Conservation (phyloP, 768 basidiomycete genomes). For the Boletus barrowsii region DNA sequence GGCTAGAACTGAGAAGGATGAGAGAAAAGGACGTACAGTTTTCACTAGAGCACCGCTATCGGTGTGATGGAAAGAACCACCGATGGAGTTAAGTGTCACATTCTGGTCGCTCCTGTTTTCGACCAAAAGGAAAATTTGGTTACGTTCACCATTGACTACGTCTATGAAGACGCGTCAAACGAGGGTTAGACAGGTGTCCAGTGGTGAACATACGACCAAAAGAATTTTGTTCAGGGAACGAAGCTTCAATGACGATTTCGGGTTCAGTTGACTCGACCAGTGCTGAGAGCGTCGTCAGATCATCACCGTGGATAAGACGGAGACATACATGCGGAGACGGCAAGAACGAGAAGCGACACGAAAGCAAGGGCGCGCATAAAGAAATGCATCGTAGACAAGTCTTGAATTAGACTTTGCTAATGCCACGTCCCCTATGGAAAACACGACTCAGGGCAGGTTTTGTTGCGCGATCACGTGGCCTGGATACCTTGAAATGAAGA, state of each 20-base stretch:
- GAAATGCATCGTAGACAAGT: conserved; percentile 32
- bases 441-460: conserved; percentile 27
- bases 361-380: conserved; percentile 28
- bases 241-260: conserved; percentile 50
- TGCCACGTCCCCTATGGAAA: conserved; percentile 28
- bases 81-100: conserved; percentile 60
- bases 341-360: conserved; percentile 28
- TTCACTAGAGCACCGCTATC: conserved; percentile 63
- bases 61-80: conserved; percentile 66
- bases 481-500: too few species aligned
- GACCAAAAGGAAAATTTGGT: conserved; percentile 57
- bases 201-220: conserved; percentile 63
- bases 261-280: conserved; percentile 42
- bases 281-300: conserved; percentile 15
- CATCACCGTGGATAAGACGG: not conserved
- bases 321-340: conserved; percentile 30
- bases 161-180: conserved; percentile 43
- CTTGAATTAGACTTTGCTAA: not conserved
- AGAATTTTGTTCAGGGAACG: conserved; percentile 69
- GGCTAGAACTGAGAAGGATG: not conserved
- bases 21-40: conserved; percentile 49
- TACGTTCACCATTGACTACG: conserved; percentile 80
- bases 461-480: conserved; percentile 15
- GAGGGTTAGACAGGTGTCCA: not conserved
- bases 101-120: conserved; percentile 78